Evolutionary conservation across 805 yeast species (phyloP).

Genomic region (Starmerella bombi): DNA sequence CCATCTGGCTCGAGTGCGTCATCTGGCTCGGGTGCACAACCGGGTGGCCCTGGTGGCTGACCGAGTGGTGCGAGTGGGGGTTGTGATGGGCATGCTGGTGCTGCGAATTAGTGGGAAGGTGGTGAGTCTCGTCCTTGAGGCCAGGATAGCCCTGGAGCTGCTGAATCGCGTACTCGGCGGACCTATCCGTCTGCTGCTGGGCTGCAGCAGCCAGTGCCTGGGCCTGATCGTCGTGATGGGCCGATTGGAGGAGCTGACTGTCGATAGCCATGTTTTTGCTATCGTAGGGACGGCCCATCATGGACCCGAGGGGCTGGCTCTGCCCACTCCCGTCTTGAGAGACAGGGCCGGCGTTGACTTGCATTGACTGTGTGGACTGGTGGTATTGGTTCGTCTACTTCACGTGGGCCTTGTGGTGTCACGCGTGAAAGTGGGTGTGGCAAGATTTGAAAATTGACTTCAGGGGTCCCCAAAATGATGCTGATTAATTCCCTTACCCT

Average conservation of each 20-base stretch:
- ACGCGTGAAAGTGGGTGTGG: constrained; percentile 6
- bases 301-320: constrained; percentile 6
- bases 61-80: constrained; percentile 3
- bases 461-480: no score
- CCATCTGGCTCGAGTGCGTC: background rate
- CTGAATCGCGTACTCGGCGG: constrained; percentile 20
- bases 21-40: background rate
- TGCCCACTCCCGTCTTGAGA: constrained; percentile 15
- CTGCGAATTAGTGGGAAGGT: constrained; percentile 1
- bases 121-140: constrained; percentile 15
- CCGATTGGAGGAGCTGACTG: constrained; percentile 17
- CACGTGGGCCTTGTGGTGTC: constrained; percentile 21
- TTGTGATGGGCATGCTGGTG: constrained; percentile 5
- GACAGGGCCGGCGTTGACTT: constrained; percentile 19
- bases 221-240: constrained; percentile 18
- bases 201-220: constrained; percentile 18
- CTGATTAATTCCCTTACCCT: background rate
- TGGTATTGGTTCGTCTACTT: constrained; percentile 1
- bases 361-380: constrained; percentile 9
- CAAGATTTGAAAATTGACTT: background rate
- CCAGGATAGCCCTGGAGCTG: constrained; percentile 19
- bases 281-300: constrained; percentile 19
- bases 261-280: constrained; percentile 18
- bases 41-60: constrained; percentile 4
- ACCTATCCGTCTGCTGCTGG: constrained; percentile 17